Evolutionary conservation across 2,329 filamentous ascomycete species (phyloP).

Genomic region (Sporothrix brasiliensis): DNA sequence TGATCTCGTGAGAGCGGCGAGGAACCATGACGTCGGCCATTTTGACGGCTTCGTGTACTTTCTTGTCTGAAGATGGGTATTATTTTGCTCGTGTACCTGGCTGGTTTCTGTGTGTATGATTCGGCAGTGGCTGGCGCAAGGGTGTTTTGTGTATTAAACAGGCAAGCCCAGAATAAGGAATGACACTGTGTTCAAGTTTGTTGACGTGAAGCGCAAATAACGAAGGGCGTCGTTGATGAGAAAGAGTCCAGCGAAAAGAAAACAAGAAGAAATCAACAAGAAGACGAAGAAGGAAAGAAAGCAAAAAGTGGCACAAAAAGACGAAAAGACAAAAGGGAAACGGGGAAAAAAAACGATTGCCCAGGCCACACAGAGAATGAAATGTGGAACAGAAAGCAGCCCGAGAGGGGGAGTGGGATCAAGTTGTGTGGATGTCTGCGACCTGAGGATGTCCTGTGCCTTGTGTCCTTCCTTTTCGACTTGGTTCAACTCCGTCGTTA

Average conservation of each 20-base stretch:
- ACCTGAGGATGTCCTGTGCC: neutral
- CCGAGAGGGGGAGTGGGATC: constrained; percentile 17
- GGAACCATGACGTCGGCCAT: constrained; percentile 32
- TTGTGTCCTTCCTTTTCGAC: neutral
- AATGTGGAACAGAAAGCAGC: constrained; percentile 17
- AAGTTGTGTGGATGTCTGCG: constrained; percentile 9
- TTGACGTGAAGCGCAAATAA: constrained; percentile 16
- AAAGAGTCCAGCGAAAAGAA: neutral
- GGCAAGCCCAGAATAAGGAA: neutral
- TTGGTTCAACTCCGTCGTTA: neutral
- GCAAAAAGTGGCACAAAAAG: neutral
- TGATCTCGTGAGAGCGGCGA: constrained; percentile 32
- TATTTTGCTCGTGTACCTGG: constrained; percentile 4
- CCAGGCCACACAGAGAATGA: constrained; percentile 7
- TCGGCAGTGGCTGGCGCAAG: constrained; percentile 18
- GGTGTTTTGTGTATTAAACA: constrained; percentile 16
- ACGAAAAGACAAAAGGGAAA: neutral
- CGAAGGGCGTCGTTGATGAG: neutral
- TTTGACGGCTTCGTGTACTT: neutral
- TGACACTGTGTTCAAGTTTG: neutral
- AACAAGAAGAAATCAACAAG: neutral
- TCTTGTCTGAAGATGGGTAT: constrained; percentile 9
- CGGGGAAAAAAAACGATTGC: neutral
- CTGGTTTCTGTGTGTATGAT: neutral
- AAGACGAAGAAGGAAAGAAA: neutral